phyloP scores from a whole-genome alignment of 1,284 basidiomycete genomes.

The Testicularia cyperi region DNA sequence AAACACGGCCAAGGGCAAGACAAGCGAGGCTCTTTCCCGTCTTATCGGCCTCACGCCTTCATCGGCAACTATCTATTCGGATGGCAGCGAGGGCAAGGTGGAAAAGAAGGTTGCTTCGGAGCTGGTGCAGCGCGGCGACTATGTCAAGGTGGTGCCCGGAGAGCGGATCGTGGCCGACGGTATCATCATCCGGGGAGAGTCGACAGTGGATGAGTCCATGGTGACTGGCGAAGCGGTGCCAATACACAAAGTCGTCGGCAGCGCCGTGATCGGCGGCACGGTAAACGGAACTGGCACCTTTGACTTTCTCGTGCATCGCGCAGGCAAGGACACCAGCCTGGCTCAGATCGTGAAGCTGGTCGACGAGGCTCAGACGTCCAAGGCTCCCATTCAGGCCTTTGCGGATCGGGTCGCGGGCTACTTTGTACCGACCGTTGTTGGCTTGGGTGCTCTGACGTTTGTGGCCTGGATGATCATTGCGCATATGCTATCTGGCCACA shows the following conservation, averaged over 20 bases:
- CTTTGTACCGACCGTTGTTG: slow-evolving; percentile 90
- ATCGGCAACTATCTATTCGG: slow-evolving; percentile 89
- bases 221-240: slow-evolving; percentile 96
- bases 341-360: slow-evolving; percentile 95
- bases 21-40: slow-evolving; percentile 91
- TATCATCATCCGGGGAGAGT: slow-evolving; percentile 79
- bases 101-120: slow-evolving; percentile 92
- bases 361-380: slow-evolving; percentile 95
- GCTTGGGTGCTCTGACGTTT: slow-evolving; percentile 80
- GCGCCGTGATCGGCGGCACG: slow-evolving; percentile 89
- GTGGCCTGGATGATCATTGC: slow-evolving; percentile 80
- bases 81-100: slow-evolving; percentile 65
- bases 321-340: slow-evolving; percentile 92
- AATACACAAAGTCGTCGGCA: slow-evolving; percentile 77
- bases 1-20: slow-evolving; percentile 94
- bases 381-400: slow-evolving; percentile 96
- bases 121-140: slow-evolving; percentile 89
- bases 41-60: slow-evolving; percentile 91
- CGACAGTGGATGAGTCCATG: slow-evolving; percentile 91
- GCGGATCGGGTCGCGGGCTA: slow-evolving; percentile 91
- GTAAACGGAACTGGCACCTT: slow-evolving; percentile 94
- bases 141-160: slow-evolving; percentile 89
- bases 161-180: slow-evolving; percentile 97
- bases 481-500: slow-evolving; percentile 63
- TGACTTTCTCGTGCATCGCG: slow-evolving; percentile 90